These are phyloP conservation scores for Canavalia ensiformis DNA, from an alignment of 306 rosid genomes.

Conservation along the genomic window DNA sequence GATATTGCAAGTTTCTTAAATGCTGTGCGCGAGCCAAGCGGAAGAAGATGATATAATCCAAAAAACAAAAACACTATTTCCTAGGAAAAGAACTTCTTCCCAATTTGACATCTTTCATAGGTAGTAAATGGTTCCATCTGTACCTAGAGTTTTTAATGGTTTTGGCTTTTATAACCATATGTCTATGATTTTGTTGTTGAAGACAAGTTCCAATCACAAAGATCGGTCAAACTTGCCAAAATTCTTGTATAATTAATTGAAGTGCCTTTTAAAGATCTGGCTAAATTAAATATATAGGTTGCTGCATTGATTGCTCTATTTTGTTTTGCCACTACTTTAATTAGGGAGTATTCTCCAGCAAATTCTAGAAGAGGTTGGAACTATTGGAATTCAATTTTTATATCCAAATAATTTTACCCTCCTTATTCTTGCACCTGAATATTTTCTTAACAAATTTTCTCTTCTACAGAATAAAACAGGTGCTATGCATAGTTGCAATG, in stretches of 20 bases:
- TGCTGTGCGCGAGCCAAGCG: constrained; percentile 14
- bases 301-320: constrained; percentile 24
- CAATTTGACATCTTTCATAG: constrained; percentile 7
- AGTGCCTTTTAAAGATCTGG: constrained; percentile 26
- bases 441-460: neutral
- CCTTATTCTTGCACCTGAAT: constrained; percentile 6
- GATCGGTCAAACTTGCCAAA: neutral
- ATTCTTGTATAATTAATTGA: constrained; percentile 26
- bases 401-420: neutral
- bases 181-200: constrained; percentile 21
- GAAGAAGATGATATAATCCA: constrained; percentile 7
- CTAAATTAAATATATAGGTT: constrained; percentile 34
- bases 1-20: constrained; percentile 37
- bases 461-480: neutral
- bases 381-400: constrained; percentile 10
- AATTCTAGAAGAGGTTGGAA: constrained; percentile 22
- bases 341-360: constrained; percentile 11
- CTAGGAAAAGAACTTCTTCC: constrained; percentile 14
- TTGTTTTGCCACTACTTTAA: constrained; percentile 21
- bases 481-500: neutral
- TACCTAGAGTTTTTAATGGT: neutral
- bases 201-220: constrained; percentile 32
- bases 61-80: neutral
- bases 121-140: constrained; percentile 16
- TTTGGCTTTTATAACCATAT: constrained; percentile 17